Base-by-base conservation (phyloP, 345 rosid species). In the Lepidium africanum region DNA sequence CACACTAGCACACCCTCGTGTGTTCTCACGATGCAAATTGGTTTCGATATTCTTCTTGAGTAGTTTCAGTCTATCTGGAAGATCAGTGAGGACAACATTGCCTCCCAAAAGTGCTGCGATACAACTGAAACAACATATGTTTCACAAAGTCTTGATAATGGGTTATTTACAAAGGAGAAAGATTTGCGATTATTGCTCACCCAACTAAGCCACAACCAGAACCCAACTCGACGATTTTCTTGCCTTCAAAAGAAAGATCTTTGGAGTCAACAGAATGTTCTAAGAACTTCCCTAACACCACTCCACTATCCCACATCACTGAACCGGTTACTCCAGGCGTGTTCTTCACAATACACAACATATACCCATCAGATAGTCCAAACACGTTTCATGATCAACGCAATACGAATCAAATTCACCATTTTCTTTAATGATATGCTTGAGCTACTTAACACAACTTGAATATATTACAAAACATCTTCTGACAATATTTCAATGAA, bases 201-300 rank as follows among this genome's bases (percentile, higher is more conserved):
- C 98, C 96, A 53, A 86, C 98, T 78, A 92, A 83, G 74, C 98
- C 96, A 78, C 96, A 92, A 37, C 96, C 98, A 53, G 96, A 87
- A 49, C 98, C 96, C 77, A 92, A 78, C 76, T 92, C 98, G 6
- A 88, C 51, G 53, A 84, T 81, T 77, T 88, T 92, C 83, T 90
- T 88, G 73, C 85, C 91, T 38, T 79, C 80, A 72, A 92, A 83
- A 43, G 75, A 56, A 73, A 92, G 96, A 82, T 73, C 38, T 33
- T 78, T 64, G 1, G 87, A 85, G 65, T 92, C 97, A 63, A 88
- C 96, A 13, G 96, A 90, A 55, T 92, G 96, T 76, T 90, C 98
- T 58, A 92, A 69, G 78, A 92, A 90, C 86, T 92, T 92, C 41
- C 90, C 93, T 55, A 92, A 62, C 50, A 90, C 91, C 62, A 86